These are phyloP conservation scores for Globisporangium solare DNA, from an alignment of 352 stramenopile species.

Conservation along the genomic window DNA sequence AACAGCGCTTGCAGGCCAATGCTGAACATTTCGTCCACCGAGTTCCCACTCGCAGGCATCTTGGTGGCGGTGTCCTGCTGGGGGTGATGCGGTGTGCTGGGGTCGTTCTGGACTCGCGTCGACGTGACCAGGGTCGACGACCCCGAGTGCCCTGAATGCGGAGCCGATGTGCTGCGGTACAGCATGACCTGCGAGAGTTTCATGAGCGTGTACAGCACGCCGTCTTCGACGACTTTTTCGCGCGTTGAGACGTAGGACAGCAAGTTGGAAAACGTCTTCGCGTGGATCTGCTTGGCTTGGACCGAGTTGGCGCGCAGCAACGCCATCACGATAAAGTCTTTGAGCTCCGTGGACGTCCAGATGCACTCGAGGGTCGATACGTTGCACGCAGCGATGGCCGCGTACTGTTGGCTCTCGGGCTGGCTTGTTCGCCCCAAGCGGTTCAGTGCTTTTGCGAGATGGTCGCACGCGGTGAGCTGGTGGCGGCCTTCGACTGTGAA, in stretches of 20 bases:
- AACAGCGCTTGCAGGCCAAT: slow-evolving; percentile 72
- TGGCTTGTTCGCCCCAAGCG: slow-evolving; percentile 63
- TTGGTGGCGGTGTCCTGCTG: background rate
- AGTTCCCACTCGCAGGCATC: background rate
- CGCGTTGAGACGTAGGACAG: slow-evolving; percentile 53
- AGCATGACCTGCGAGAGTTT: slow-evolving; percentile 69
- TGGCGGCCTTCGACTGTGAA: slow-evolving; percentile 59
- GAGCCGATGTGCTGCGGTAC: slow-evolving; percentile 6
- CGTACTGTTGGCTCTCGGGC: slow-evolving; percentile 76
- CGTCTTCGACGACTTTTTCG: slow-evolving; percentile 61
- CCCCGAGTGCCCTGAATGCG: slow-evolving; percentile 4
- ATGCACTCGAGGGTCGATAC: slow-evolving; percentile 63
- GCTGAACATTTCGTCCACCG: slow-evolving; percentile 57
- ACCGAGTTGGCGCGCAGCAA: slow-evolving; percentile 70
- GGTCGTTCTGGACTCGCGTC: background rate
- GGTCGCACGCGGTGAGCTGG: slow-evolving; percentile 35
- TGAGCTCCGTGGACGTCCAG: slow-evolving; percentile 69
- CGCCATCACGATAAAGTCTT: slow-evolving; percentile 80
- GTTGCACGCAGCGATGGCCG: slow-evolving; percentile 75
- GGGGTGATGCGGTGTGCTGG: background rate
- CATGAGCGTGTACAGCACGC: slow-evolving; percentile 76
- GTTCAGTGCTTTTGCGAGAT: slow-evolving; percentile 67
- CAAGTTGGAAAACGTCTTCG: slow-evolving; percentile 76
- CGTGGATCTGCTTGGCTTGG: slow-evolving; percentile 80
- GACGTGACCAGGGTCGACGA: background rate